These are phyloP conservation scores for Reticulascus tulasneorum DNA, from an alignment of 2,329 filamentous ascomycete genomes.

Conservation along the genomic window DNA sequence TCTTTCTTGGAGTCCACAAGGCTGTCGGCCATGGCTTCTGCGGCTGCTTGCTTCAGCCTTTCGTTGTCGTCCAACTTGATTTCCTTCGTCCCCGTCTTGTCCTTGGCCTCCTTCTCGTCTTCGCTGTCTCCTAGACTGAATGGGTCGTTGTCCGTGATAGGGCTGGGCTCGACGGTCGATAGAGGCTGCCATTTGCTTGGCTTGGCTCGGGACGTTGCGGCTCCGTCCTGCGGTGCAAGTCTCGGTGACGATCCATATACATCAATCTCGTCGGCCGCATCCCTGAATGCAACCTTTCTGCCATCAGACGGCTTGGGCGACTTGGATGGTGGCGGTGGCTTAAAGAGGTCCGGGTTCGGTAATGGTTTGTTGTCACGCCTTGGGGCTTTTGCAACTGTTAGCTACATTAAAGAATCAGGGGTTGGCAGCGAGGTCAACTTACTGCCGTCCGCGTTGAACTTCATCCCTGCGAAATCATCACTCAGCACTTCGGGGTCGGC, in stretches of 20 bases:
- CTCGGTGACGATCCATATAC: slow-evolving; percentile 66
- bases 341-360: slow-evolving; percentile 78
- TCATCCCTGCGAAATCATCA: slow-evolving; percentile 79
- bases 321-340: slow-evolving; percentile 53
- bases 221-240: slow-evolving; percentile 50
- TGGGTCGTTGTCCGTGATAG: slow-evolving; percentile 72
- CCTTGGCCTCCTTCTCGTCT: slow-evolving; percentile 78
- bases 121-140: slow-evolving; percentile 96
- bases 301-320: slow-evolving; percentile 46
- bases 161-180: slow-evolving; percentile 69
- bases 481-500: slow-evolving; percentile 86
- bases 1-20: slow-evolving; percentile 41
- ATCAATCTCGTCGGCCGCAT: slow-evolving; percentile 71
- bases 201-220: slow-evolving; percentile 51
- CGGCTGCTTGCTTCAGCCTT: slow-evolving; percentile 61
- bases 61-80: slow-evolving; percentile 55
- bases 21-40: slow-evolving; percentile 56
- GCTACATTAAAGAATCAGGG: slow-evolving; percentile 12
- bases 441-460: slow-evolving; percentile 60
- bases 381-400: slow-evolving; percentile 41
- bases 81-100: slow-evolving; percentile 49
- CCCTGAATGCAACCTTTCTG: slow-evolving; percentile 55
- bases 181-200: slow-evolving; percentile 96
- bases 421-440: slow-evolving; percentile 26
- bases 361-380: slow-evolving; percentile 56